Percentiles rank a stretch among this genome's conserved stretches.
Evolutionary conservation across 1,139 yeast genomes (phyloP).

Genomic region (Geotrichum restrictum): DNA sequence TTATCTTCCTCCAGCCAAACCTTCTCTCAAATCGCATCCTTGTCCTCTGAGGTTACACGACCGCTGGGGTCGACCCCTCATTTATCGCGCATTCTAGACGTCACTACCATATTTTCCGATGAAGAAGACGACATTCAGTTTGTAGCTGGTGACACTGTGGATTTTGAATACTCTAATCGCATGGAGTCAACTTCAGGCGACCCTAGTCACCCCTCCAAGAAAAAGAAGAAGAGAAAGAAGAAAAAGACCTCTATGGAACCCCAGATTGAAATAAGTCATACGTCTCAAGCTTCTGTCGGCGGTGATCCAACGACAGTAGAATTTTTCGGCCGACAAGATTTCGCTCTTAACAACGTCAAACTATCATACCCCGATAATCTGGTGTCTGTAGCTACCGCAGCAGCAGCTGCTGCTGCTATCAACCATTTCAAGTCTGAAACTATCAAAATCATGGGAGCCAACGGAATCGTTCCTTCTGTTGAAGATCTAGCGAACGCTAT

Average conservation of each 20-base stretch:
- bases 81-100: conserved; percentile 9
- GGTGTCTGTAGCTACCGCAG: conserved; percentile 31
- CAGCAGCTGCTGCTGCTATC: conserved; percentile 37
- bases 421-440: conserved; percentile 19
- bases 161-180: conserved; percentile 49
- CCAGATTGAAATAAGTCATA: neutral
- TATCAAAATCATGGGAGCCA: conserved; percentile 16
- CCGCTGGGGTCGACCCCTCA: neutral
- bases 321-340: conserved; percentile 30
- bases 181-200: conserved; percentile 33
- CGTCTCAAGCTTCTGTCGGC: neutral
- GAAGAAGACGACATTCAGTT: conserved; percentile 33
- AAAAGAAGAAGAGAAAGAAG: conserved; percentile 57
- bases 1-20: neutral
- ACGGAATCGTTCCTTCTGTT: conserved; percentile 13
- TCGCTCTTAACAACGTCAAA: conserved; percentile 32
- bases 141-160: conserved; percentile 55
- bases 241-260: conserved; percentile 31
- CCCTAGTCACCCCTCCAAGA: conserved; percentile 27
- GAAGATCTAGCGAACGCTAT: conserved; percentile 18
- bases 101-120: conserved; percentile 19
- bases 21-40: neutral
- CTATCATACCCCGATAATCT: conserved; percentile 56
- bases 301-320: conserved; percentile 10
- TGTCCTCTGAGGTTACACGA: too few species aligned